Evolutionary conservation across 2,329 filamentous ascomycete species (phyloP), one percentile per base, ranked within the genome.

Genomic region (Akanthomyces lecanii): DNA sequence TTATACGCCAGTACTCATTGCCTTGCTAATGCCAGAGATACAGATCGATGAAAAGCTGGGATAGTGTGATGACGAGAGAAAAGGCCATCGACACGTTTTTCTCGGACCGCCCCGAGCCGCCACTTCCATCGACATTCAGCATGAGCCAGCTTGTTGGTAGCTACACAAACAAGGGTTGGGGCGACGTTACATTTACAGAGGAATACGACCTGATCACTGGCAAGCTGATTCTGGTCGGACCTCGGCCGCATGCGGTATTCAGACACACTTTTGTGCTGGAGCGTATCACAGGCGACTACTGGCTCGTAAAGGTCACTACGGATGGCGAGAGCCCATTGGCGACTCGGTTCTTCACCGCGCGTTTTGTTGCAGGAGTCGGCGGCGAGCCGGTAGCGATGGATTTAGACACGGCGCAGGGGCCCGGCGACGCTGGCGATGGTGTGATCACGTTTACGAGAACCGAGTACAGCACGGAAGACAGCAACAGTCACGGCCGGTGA

Each of bases 201-300:
- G 16, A n/a, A 6, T 14, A 51, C 3, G 21, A 40, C 36, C 28
- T 30, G 12, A 36, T 6, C 25, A 38, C 14, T n/a, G 42, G 55
- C 55, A 47, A 47, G 40, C 14, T 21, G 16, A 7, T 57, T 5
- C 52, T 62, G 0, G 23, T 62, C 11, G 61, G 38, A 7, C 38
- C 40, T 30, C 61, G 61, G 5, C 33, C 42, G 12, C 21, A 62
- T 16, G 33, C 42, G 8, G 14, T 33, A 1, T 50, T 48, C 6
- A 28, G n/a, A 5, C 44, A 57, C 38, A 40, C 21, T 2, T 48
- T 63, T n/a, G 18, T 50, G 8, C 18, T 63, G 51, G 44, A 57
- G 44, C 61, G 51, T 28, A 36, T 57, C 11, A 51, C 61, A 5
- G 61, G 53, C 5, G 18, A 58, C 36, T 57, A 56, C 44, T 62